Evolutionary conservation across 179 eudicot species (phyloP).

Genomic region (Spinacia oleracea): DNA sequence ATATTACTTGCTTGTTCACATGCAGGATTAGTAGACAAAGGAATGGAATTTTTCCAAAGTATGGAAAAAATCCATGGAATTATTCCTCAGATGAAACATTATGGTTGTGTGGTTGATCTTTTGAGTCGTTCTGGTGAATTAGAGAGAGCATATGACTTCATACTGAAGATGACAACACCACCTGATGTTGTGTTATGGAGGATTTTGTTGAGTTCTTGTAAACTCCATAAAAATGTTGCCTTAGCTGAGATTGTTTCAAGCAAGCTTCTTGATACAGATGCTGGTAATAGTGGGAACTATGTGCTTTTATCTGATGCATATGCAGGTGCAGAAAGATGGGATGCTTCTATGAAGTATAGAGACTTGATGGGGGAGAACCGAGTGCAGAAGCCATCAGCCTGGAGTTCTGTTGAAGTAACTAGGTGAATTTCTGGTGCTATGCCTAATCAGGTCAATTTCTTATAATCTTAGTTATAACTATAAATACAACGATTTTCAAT

Average conservation of each 20-base stretch:
- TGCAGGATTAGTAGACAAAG: constrained; percentile 62
- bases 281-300: constrained; percentile 56
- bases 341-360: constrained; percentile 58
- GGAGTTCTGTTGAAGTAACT: constrained; percentile 46
- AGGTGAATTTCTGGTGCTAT: neutral
- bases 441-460: no score
- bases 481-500: no score
- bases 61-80: constrained; percentile 47
- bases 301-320: constrained; percentile 58
- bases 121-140: constrained; percentile 59
- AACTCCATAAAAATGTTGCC: constrained; percentile 49
- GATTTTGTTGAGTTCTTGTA: constrained; percentile 59
- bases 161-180: constrained; percentile 45
- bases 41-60: constrained; percentile 46
- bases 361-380: constrained; percentile 47
- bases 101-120: constrained; percentile 69
- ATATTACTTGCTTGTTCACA: constrained; percentile 60
- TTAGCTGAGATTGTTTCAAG: constrained; percentile 55
- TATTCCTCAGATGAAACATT: constrained; percentile 60
- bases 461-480: no score
- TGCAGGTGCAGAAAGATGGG: constrained; percentile 68
- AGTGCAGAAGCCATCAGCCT: constrained; percentile 59
- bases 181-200: constrained; percentile 59
- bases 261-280: constrained; percentile 58
- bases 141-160: constrained; percentile 54